A percentile compares a stretch with the other conserved stretches of the same genome.
Evolutionary conservation across 2,329 filamentous ascomycete genomes (phyloP).

Genomic region (Neonectria hederae): DNA sequence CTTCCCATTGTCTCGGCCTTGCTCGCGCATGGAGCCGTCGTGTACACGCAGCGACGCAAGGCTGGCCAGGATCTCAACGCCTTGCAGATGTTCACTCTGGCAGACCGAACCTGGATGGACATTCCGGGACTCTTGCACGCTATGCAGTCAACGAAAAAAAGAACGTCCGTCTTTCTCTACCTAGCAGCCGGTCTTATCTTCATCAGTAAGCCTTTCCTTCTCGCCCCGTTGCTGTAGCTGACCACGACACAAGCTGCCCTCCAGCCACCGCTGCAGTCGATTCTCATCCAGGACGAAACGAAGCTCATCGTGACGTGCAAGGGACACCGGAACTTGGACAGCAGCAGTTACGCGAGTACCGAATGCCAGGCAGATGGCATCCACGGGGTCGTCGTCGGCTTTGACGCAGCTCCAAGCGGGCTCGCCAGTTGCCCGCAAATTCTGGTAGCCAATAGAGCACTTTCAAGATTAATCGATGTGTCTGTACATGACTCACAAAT

Average conservation of each 20-base stretch:
- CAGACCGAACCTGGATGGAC: slow-evolving; percentile 23
- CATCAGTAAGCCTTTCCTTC: slow-evolving; percentile 19
- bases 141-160: too few relatives aligned
- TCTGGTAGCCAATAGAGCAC: slow-evolving; percentile 7
- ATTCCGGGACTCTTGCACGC: background rate
- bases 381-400: background rate
- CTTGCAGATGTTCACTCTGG: slow-evolving; percentile 20
- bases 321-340: slow-evolving; percentile 1
- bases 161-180: slow-evolving; percentile 14
- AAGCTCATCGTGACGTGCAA: slow-evolving; percentile 2
- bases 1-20: slow-evolving; percentile 27
- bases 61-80: slow-evolving; percentile 11
- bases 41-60: slow-evolving; percentile 25
- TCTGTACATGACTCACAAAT: background rate
- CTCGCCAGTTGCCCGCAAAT: background rate
- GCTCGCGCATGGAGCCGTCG: slow-evolving; percentile 24
- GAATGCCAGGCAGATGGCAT: background rate
- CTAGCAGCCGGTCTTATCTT: slow-evolving; percentile 15
- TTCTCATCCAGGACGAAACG: slow-evolving; percentile 19
- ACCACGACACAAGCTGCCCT: slow-evolving; percentile 16
- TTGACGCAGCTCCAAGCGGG: slow-evolving; percentile 13
- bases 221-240: background rate
- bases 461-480: background rate
- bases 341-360: too few relatives aligned
- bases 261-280: slow-evolving; percentile 10